Evolutionary conservation across 352 stramenopile genomes (phyloP).

Genomic region (Phytophthora cryptogea): DNA sequence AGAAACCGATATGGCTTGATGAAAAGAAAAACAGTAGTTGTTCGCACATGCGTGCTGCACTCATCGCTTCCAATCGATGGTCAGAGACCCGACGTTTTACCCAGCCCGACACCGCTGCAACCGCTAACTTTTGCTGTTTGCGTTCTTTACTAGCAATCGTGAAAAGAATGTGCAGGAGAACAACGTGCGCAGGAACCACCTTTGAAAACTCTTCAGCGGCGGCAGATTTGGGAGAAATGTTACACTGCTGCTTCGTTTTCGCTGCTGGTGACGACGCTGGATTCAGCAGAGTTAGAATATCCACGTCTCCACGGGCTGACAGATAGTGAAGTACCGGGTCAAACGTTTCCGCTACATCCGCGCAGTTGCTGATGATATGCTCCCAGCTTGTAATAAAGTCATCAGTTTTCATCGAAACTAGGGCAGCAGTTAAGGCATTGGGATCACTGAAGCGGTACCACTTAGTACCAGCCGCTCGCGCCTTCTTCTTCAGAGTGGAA

Average conservation of each 20-base stretch:
- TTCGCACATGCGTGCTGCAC: constrained; percentile 49
- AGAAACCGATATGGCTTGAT: constrained; percentile 1
- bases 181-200: constrained; percentile 24
- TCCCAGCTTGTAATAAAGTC: constrained; percentile 42
- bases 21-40: constrained; percentile 55
- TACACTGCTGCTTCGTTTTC: constrained; percentile 31
- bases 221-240: constrained; percentile 3
- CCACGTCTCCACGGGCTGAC: constrained; percentile 41
- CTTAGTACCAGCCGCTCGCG: constrained; percentile 16
- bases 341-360: constrained; percentile 35
- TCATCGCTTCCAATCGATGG: constrained; percentile 12
- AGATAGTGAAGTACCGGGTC: constrained; percentile 57
- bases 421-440: constrained; percentile 29
- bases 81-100: constrained; percentile 18
- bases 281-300: constrained; percentile 40
- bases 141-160: constrained; percentile 14
- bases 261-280: constrained; percentile 3
- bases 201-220: constrained; percentile 19
- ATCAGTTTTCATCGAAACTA: constrained; percentile 25
- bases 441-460: constrained; percentile 32
- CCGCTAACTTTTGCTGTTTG: constrained; percentile 28
- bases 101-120: constrained; percentile 16
- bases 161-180: constrained; percentile 40
- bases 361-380: constrained; percentile 42
- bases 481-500: constrained; percentile 26